Evolutionary conservation across 768 basidiomycete species (phyloP), one percentile per base, ranked within the genome.

Genomic region (Dioszegia hungarica): DNA sequence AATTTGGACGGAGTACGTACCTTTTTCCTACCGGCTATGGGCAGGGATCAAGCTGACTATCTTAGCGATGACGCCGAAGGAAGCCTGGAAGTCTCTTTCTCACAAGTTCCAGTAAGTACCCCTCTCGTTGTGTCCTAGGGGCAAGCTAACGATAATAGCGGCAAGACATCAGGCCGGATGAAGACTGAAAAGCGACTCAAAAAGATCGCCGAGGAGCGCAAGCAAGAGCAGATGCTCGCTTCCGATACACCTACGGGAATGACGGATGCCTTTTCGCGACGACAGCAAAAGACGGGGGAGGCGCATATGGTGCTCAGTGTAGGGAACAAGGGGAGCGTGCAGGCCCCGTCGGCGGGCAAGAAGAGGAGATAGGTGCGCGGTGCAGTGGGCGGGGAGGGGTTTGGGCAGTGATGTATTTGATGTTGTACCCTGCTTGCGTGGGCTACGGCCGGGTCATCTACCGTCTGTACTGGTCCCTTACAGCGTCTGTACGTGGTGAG

Each of bases 131-230:
- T 27, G 15, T 33, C 11, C 34, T 14, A 24, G 24, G 20, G 29
- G 25, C 14, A 25, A 20, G 57, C 43, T 54, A 44, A 59, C 31
- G 11, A 19, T 29, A 17, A 14, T 54, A 77, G 75, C 66, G 95
- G 95, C 33, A 97, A 98, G 77, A 90, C 90, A 1, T 89, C 89
- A 0, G 95, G 95, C 11, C 89, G 87, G 79, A 89, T 88, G 84
- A 98, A 98, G 82, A 92, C 87, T 22, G 94, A 97, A 81, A 97
- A 97, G 76, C 82, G 90, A 59, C 70, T 97, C 63, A 92, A 93
- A 83, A 92, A 88, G 80, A 97, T 98, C 62, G 89, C 86, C n/a
- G 93, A 98, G 68, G 95, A 99, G 80, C 84, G 87, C 76, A 97
- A 95, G 80, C 83, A 90, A 73, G 84, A 84, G 57, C 88, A 91